Percentiles rank a stretch among this genome's conserved stretches.
phyloP scores from a whole-genome alignment of 2,329 filamentous ascomycete genomes.

The Cylindrodendrum hubeiense region DNA sequence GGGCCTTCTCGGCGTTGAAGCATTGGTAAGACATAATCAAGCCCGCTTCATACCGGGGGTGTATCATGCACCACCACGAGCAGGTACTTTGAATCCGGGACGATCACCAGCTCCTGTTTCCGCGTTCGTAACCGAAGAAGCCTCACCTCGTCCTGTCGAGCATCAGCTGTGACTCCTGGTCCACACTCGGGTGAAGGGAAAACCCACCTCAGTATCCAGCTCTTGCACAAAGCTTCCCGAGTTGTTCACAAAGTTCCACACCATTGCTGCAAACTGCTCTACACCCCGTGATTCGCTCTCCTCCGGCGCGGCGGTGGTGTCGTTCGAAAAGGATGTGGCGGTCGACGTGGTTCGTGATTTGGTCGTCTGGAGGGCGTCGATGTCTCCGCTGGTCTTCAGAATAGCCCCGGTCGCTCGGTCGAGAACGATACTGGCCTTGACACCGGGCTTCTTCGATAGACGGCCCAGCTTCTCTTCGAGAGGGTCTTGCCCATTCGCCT shows the following conservation, averaged over 20 bases:
- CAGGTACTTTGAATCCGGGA: slow-evolving; percentile 83
- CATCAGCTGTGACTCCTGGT: slow-evolving; percentile 37
- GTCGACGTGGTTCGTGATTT: slow-evolving; percentile 52
- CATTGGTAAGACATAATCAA: slow-evolving; percentile 31
- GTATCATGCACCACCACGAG: slow-evolving; percentile 86
- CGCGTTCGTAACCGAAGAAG: slow-evolving; percentile 83
- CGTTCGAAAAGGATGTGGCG: slow-evolving; percentile 60
- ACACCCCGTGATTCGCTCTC: slow-evolving; percentile 68
- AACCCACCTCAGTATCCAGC: slow-evolving; percentile 75
- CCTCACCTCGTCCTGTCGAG: slow-evolving; percentile 77
- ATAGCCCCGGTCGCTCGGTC: slow-evolving; percentile 80
- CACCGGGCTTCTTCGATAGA: slow-evolving; percentile 81
- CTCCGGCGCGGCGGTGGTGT: slow-evolving; percentile 55
- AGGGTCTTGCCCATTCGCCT: slow-evolving; percentile 67
- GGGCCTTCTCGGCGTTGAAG: slow-evolving; percentile 24
- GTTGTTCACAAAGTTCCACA: slow-evolving; percentile 80
- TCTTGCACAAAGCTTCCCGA: slow-evolving; percentile 79
- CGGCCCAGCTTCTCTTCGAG: slow-evolving; percentile 76
- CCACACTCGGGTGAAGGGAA: slow-evolving; percentile 4
- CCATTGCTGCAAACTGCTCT: slow-evolving; percentile 80
- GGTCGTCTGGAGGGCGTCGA: slow-evolving; percentile 65
- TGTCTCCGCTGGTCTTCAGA: slow-evolving; percentile 79
- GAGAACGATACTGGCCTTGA: slow-evolving; percentile 82
- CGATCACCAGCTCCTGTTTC: slow-evolving; percentile 87
- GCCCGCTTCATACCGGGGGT: slow-evolving; percentile 67